A percentile compares a stretch with the other conserved stretches of the same genome.
phyloP scores from a whole-genome alignment of 2,329 filamentous ascomycete species.

The Nigrospora osmanthi region DNA sequence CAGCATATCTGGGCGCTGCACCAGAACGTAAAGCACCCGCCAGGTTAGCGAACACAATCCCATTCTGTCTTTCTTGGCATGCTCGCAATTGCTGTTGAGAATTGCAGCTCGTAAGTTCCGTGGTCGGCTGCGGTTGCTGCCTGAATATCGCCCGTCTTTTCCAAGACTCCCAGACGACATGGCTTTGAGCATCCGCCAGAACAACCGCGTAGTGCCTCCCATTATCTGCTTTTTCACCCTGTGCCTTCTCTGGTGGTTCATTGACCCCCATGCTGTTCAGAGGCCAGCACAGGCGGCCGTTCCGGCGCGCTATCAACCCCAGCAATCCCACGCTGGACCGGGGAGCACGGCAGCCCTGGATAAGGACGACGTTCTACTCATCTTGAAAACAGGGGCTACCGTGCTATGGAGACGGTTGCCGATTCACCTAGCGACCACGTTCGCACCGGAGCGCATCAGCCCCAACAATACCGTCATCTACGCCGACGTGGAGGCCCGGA shows the following conservation, averaged over 20 bases:
- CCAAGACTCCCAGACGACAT: neutral
- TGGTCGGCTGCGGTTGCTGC: too few relatives aligned
- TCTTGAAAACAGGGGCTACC: neutral
- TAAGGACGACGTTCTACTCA: neutral
- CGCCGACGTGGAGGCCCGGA: conserved; percentile 46
- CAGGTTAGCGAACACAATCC: too few relatives aligned
- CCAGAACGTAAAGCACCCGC: too few relatives aligned
- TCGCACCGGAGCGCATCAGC: neutral
- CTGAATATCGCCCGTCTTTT: too few relatives aligned
- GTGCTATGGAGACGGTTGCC: neutral
- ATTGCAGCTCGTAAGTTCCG: too few relatives aligned
- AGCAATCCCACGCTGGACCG: neutral
- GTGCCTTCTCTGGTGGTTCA: neutral
- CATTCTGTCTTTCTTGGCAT: too few relatives aligned
- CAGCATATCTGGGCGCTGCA: too few relatives aligned
- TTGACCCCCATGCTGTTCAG: neutral
- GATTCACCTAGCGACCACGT: neutral
- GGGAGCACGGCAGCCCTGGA: neutral
- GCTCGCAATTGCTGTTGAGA: too few relatives aligned
- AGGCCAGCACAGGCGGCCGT: neutral
- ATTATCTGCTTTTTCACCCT: neutral
- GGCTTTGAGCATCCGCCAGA: neutral
- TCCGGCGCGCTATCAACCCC: neutral
- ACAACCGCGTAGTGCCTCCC: neutral
- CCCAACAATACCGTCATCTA: conserved; percentile 41